phyloP scores from a whole-genome alignment of 805 yeast genomes.

The Citeromyces nyonsensis region DNA sequence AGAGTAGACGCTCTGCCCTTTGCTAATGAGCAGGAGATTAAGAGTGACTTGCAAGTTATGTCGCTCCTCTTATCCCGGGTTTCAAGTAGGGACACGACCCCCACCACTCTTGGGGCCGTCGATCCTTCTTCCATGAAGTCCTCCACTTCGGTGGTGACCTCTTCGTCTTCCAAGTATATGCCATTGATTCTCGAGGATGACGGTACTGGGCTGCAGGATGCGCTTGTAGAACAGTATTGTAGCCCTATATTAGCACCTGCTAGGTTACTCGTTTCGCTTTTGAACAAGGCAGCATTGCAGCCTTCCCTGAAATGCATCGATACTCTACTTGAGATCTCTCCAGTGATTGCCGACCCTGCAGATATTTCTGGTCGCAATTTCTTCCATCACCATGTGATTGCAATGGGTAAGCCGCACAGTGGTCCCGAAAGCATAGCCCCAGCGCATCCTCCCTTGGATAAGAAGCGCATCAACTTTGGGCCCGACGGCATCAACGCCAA shows the following conservation, averaged over 20 bases:
- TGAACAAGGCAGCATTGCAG: conserved; percentile 50
- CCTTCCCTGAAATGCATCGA: conserved; percentile 44
- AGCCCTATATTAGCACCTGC: conserved; percentile 33
- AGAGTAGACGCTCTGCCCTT: conserved; percentile 65
- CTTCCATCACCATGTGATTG: conserved; percentile 70
- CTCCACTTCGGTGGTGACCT: not conserved
- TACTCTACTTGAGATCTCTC: conserved; percentile 30
- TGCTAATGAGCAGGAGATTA: conserved; percentile 53
- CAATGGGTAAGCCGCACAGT: conserved; percentile 45
- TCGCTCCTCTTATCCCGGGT: conserved; percentile 28
- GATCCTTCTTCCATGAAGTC: not conserved
- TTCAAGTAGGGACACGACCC: not conserved
- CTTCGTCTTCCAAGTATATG: conserved; percentile 7
- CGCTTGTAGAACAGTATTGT: conserved; percentile 24
- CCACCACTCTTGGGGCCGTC: conserved; percentile 3
- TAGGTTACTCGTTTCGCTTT: conserved; percentile 38
- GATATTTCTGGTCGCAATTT: conserved; percentile 77
- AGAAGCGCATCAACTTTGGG: conserved; percentile 36
- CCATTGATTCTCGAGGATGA: conserved; percentile 12
- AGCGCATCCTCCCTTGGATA: conserved; percentile 16
- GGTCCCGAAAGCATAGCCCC: conserved; percentile 29
- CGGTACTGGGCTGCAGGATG: conserved; percentile 21
- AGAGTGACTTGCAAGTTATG: conserved; percentile 33
- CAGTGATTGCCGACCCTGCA: conserved; percentile 40
- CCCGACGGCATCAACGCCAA: conserved; percentile 48